Percentiles rank a stretch among this genome's conserved stretches.
Conservation (phyloP, 2,329 filamentous ascomycete species). For the Teratosphaeria gauchensis region DNA sequence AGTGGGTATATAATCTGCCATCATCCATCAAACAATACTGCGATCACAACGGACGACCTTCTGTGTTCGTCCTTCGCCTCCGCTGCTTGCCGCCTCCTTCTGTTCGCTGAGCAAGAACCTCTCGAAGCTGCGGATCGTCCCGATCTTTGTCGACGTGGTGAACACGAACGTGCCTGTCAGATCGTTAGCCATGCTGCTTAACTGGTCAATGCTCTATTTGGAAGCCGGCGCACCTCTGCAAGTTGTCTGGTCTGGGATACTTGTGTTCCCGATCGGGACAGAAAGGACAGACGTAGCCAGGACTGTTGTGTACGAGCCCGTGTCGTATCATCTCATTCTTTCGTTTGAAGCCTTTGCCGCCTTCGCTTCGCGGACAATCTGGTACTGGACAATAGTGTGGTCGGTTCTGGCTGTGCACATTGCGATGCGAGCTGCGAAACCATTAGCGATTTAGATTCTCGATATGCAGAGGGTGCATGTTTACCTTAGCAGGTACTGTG, state of each 20-base stretch:
- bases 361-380: slow-evolving; percentile 48
- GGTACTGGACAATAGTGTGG: slow-evolving; percentile 54
- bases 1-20: too few relatives aligned
- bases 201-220: slow-evolving; percentile 2
- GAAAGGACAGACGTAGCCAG: slow-evolving; percentile 92
- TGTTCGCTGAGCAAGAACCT: slow-evolving; percentile 75
- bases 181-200: neutral
- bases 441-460: neutral
- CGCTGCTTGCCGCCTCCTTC: slow-evolving; percentile 73
- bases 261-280: slow-evolving; percentile 89
- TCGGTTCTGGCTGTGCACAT: slow-evolving; percentile 54
- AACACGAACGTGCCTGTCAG: slow-evolving; percentile 71
- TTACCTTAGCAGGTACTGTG: slow-evolving; percentile 63
- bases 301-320: slow-evolving; percentile 85
- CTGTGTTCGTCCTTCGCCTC: slow-evolving; percentile 47
- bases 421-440: slow-evolving; percentile 54
- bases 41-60: neutral
- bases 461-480: neutral
- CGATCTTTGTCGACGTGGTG: slow-evolving; percentile 86
- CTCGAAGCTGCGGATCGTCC: slow-evolving; percentile 69
- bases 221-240: slow-evolving; percentile 61
- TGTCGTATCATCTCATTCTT: slow-evolving; percentile 65
- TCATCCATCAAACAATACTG: neutral
- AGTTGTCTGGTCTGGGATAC: slow-evolving; percentile 89
- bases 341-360: slow-evolving; percentile 58